Evolutionary conservation across 805 yeast genomes (phyloP).

Genomic region (Isabelozyma heimii): DNA sequence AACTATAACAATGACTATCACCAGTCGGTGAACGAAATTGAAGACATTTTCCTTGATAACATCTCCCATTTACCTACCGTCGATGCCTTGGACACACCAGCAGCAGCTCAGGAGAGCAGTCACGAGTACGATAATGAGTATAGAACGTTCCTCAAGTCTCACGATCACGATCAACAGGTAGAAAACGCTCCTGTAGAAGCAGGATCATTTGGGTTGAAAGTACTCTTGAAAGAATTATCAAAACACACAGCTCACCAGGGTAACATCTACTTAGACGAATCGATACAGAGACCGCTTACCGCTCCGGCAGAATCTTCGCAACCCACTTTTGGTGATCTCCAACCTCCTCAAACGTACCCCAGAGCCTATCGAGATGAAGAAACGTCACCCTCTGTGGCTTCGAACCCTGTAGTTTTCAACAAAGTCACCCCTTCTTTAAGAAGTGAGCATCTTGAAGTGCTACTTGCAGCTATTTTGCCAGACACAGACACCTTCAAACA

Average conservation of each 20-base stretch:
- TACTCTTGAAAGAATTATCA: constrained; percentile 30
- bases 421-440: background rate
- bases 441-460: background rate
- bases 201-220: constrained; percentile 32
- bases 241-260: constrained; percentile 17
- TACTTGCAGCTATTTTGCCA: constrained; percentile 13
- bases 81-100: constrained; percentile 14
- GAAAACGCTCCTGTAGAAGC: constrained; percentile 9
- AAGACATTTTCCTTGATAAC: constrained; percentile 18
- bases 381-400: background rate
- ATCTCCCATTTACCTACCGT: constrained; percentile 24
- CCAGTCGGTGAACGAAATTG: constrained; percentile 6
- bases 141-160: background rate
- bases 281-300: constrained; percentile 8
- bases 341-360: constrained; percentile 3
- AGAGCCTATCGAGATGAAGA: constrained; percentile 1
- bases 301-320: constrained; percentile 7
- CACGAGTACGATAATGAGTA: constrained; percentile 6
- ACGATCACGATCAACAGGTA: background rate
- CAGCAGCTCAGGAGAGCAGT: background rate
- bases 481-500: constrained; percentile 10
- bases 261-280: constrained; percentile 6
- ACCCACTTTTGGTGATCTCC: background rate
- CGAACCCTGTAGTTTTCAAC: background rate
- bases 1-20: constrained; percentile 10